phyloP scores from a whole-genome alignment of 208 protist species.

The Trichomonas gallinae region DNA sequence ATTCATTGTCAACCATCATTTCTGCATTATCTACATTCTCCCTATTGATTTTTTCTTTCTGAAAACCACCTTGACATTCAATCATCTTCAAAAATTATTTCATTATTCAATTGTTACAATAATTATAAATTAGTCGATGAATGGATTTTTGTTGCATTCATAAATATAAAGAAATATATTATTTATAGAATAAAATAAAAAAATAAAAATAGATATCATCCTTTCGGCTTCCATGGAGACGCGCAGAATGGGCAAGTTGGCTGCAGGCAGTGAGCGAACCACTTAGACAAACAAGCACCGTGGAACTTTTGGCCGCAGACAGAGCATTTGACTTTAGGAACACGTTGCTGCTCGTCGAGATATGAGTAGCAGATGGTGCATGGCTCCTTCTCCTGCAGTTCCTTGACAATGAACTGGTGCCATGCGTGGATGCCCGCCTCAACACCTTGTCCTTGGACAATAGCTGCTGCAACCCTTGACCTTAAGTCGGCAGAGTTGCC shows the following conservation, averaged over 20 bases:
- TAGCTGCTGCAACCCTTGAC: neutral
- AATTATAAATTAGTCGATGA: too few relatives aligned
- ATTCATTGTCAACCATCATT: too few relatives aligned
- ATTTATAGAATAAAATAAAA: too few relatives aligned
- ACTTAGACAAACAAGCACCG: neutral
- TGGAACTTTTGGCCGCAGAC: neutral
- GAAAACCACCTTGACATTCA: too few relatives aligned
- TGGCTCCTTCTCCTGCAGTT: neutral
- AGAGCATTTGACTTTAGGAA: neutral
- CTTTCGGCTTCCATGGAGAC: neutral
- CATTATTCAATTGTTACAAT: too few relatives aligned
- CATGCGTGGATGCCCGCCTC: neutral
- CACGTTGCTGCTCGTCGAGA: neutral
- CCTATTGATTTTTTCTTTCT: too few relatives aligned
- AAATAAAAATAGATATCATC: neutral
- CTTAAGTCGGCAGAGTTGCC: neutral
- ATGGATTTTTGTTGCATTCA: too few relatives aligned
- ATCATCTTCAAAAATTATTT: too few relatives aligned
- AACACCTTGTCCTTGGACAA: neutral
- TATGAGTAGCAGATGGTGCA: constrained; percentile 20
- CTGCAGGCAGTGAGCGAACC: neutral
- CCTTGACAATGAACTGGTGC: neutral
- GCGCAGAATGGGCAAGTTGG: constrained; percentile 11
- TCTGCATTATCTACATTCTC: too few relatives aligned
- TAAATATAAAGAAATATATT: too few relatives aligned